Conservation (phyloP, 768 basidiomycete species). For the Leccinum rimulosum region DNA sequence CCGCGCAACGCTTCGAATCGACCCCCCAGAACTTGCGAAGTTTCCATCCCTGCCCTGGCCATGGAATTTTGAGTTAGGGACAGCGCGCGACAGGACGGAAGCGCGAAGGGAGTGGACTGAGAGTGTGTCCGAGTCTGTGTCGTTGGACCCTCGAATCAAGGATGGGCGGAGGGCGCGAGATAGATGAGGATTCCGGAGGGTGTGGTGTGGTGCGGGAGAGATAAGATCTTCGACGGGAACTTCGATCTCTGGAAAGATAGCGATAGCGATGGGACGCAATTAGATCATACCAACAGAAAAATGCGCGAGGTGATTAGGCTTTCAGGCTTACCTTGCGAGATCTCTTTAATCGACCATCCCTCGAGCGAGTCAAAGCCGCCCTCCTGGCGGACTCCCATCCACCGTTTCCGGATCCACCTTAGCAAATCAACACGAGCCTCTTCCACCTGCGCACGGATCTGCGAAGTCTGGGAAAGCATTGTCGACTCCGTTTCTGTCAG, state of each 20-base stretch:
- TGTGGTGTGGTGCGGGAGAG: constrained; percentile 38
- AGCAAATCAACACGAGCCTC: constrained; percentile 45
- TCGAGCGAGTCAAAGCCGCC: constrained; percentile 85
- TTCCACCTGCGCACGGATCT: constrained; percentile 71
- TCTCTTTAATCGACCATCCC: constrained; percentile 85
- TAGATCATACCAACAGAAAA: background rate
- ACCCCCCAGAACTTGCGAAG: constrained; percentile 32
- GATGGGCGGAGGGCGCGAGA: constrained; percentile 30
- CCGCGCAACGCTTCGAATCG: constrained; percentile 47
- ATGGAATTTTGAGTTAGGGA: constrained; percentile 23
- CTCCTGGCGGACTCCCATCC: constrained; percentile 69
- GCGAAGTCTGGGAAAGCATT: constrained; percentile 67
- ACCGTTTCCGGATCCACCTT: constrained; percentile 75
- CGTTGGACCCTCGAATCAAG: constrained; percentile 25
- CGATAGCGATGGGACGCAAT: constrained; percentile 1
- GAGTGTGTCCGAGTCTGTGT: constrained; percentile 38
- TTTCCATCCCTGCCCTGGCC: constrained; percentile 23
- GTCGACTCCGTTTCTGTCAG: constrained; percentile 55
- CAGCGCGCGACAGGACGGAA: constrained; percentile 37
- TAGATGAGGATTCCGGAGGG: constrained; percentile 25
- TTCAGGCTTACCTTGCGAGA: constrained; percentile 38
- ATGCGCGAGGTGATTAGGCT: background rate
- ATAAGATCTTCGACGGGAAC: constrained; percentile 74
- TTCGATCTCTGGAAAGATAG: constrained; percentile 63
- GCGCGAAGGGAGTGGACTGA: constrained; percentile 50